Evolutionary conservation across 768 basidiomycete species (phyloP).

Genomic region (Antrodiella citrinella): DNA sequence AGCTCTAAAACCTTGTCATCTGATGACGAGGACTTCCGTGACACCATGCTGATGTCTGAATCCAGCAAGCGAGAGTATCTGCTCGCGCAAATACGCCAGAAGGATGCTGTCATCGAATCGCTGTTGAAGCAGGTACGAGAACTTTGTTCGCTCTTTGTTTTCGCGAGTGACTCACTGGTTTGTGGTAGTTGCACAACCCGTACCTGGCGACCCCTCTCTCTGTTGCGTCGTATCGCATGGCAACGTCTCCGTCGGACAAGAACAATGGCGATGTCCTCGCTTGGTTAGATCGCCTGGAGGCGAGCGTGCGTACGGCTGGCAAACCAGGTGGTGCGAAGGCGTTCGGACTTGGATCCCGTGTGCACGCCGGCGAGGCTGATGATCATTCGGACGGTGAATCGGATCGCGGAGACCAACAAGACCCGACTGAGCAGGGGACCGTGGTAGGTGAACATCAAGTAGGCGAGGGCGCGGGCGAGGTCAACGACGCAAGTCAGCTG

Average conservation of each 20-base stretch:
- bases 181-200: conserved; percentile 62
- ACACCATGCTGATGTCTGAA: conserved; percentile 18
- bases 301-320: conserved; percentile 45
- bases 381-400: conserved; percentile 18
- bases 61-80: conserved; percentile 81
- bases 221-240: conserved; percentile 71
- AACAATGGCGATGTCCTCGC: conserved; percentile 61
- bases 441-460: not conserved
- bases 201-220: conserved; percentile 73
- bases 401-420: conserved; percentile 10
- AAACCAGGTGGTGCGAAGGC: conserved; percentile 34
- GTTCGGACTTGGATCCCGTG: conserved; percentile 37
- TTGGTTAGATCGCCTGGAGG: conserved; percentile 63
- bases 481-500: conserved; percentile 18
- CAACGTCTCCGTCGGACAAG: conserved; percentile 67
- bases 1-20: conserved; percentile 2
- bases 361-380: conserved; percentile 18
- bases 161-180: not conserved
- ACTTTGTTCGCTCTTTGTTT: conserved; percentile 4
- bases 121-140: conserved; percentile 75
- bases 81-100: conserved; percentile 79
- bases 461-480: not conserved
- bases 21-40: not conserved
- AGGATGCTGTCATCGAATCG: conserved; percentile 80
- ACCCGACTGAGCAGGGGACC: conserved; percentile 19